A percentile compares a stretch with the other conserved stretches of the same genome.
These are phyloP conservation scores for Zygosaccharomyces rouxii DNA, from an alignment of 805 yeast species.

Conservation along the genomic window DNA sequence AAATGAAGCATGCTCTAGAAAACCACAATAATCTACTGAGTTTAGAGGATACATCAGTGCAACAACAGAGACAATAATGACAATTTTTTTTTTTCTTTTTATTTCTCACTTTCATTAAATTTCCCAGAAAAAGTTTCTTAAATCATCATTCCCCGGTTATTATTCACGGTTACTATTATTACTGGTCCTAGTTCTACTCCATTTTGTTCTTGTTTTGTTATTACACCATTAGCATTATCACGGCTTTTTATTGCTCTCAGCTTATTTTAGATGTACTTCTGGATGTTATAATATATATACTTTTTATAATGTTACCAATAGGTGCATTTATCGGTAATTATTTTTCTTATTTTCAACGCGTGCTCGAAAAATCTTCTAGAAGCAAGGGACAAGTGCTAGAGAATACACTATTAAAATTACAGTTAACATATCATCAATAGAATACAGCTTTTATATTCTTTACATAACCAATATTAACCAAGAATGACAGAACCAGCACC, in stretches of 20 bases:
- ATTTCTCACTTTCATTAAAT: not conserved
- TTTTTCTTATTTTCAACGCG: too few species aligned
- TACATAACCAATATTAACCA: not conserved
- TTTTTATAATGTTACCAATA: too few species aligned
- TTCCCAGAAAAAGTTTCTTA: too few species aligned
- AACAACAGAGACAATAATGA: not conserved
- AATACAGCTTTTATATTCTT: not conserved
- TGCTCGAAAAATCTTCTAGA: too few species aligned
- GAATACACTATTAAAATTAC: not conserved
- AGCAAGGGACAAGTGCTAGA: too few species aligned
- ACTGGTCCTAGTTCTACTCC: not conserved
- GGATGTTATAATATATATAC: too few species aligned
- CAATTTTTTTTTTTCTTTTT: not conserved
- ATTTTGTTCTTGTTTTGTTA: not conserved
- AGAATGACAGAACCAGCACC: slow-evolving; percentile 29
- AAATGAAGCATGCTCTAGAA: slow-evolving; percentile 21
- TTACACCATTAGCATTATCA: too few species aligned
- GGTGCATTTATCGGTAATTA: too few species aligned
- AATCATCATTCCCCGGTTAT: too few species aligned
- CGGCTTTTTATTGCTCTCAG: too few species aligned
- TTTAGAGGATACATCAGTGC: not conserved
- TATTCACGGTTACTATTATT: not conserved
- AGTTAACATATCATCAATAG: not conserved
- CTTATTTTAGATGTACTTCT: too few species aligned
- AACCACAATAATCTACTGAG: not conserved